Evolutionary conservation across 2,329 filamentous ascomycete genomes (phyloP).

Genomic region (Graphilbum ipis-grandicollis): DNA sequence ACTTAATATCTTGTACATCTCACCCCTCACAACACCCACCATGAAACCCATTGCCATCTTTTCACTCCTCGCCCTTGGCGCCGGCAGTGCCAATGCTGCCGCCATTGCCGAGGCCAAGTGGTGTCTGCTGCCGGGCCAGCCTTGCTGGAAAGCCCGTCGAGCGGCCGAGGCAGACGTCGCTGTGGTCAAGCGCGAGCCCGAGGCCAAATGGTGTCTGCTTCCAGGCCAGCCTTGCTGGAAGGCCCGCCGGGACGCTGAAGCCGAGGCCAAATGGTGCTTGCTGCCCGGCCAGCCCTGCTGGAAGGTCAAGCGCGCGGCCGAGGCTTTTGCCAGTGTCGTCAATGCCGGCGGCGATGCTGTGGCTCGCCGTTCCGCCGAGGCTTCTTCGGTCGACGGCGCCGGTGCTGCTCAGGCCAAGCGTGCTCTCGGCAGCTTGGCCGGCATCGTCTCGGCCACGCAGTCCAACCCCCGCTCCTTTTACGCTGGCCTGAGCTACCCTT

Average conservation of each 20-base stretch:
- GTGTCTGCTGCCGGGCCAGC: slow-evolving; percentile 6
- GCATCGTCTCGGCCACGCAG: slow-evolving; percentile 10
- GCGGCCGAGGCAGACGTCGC: slow-evolving; percentile 6
- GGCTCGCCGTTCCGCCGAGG: slow-evolving; percentile 7
- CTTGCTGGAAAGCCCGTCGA: slow-evolving; percentile 10
- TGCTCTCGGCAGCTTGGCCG: slow-evolving; percentile 8
- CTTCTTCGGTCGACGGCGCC: too few relatives aligned
- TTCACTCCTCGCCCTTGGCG: slow-evolving; percentile 7
- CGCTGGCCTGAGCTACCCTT: slow-evolving; percentile 7
- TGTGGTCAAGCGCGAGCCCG: slow-evolving; percentile 4
- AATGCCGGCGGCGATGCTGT: slow-evolving; percentile 1
- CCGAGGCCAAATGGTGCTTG: slow-evolving; percentile 7
- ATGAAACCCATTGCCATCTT: slow-evolving; percentile 10
- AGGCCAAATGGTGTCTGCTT: slow-evolving; percentile 6
- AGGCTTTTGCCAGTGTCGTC: slow-evolving; percentile 6
- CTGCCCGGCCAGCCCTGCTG: slow-evolving; percentile 8
- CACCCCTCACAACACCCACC: not conserved
- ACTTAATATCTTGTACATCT: not conserved
- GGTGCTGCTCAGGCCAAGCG: slow-evolving; percentile 9
- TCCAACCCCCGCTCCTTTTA: slow-evolving; percentile 9
- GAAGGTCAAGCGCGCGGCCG: slow-evolving; percentile 9
- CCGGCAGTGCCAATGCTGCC: slow-evolving; percentile 7
- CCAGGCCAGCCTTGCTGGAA: slow-evolving; percentile 9
- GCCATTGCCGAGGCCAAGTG: slow-evolving; percentile 6
- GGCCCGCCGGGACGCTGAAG: slow-evolving; percentile 7